Conservation (phyloP, 192 early-diverging fungal genomes). For the Backusella westeae region DNA sequence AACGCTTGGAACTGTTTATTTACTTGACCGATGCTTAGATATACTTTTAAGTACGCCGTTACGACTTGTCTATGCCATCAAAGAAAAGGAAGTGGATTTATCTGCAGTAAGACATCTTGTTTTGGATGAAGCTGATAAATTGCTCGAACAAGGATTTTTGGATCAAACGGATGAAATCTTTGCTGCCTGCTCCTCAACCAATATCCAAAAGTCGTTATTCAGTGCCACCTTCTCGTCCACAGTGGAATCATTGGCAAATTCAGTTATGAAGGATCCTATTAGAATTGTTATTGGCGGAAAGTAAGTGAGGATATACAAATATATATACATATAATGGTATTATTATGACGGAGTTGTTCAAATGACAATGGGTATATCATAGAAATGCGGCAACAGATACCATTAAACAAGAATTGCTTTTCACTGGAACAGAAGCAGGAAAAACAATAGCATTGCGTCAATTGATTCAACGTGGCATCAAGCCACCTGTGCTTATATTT, state of each 20-base stretch:
- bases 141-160: slow-evolving; percentile 82
- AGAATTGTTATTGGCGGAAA: slow-evolving; percentile 85
- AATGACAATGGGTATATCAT: background rate
- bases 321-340: background rate
- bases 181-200: slow-evolving; percentile 73
- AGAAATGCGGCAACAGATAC: slow-evolving; percentile 90
- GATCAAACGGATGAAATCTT: slow-evolving; percentile 88
- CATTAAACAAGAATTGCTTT: slow-evolving; percentile 87
- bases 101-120: slow-evolving; percentile 65
- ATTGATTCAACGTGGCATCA: slow-evolving; percentile 70
- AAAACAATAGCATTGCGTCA: slow-evolving; percentile 93
- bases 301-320: slow-evolving; percentile 33
- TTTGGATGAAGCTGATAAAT: slow-evolving; percentile 82
- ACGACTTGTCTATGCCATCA: slow-evolving; percentile 85
- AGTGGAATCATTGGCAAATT: slow-evolving; percentile 88
- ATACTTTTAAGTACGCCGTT: slow-evolving; percentile 93
- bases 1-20: background rate
- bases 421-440: slow-evolving; percentile 91
- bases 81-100: slow-evolving; percentile 76
- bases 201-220: slow-evolving; percentile 82
- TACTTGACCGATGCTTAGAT: slow-evolving; percentile 47
- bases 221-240: slow-evolving; percentile 92
- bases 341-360: background rate
- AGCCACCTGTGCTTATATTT: slow-evolving; percentile 93
- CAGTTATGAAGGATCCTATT: slow-evolving; percentile 89